Evolutionary conservation across 441 rosid genomes (phyloP), one percentile per base, ranked within the genome.

Genomic region (Rhodomyrtus psidioides): DNA sequence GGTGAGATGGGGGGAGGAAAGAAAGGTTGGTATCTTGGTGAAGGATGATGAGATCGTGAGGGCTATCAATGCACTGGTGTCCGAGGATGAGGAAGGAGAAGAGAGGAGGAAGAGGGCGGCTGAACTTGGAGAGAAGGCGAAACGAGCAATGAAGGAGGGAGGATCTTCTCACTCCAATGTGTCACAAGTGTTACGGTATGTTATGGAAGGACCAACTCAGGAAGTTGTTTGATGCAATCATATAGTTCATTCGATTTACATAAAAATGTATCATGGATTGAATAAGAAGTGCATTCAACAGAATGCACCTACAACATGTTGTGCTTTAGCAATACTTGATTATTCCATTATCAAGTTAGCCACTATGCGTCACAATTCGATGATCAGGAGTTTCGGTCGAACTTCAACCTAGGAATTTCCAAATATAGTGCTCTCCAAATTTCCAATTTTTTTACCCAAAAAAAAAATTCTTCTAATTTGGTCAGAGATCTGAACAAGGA

Each of bases 1-100:
- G 0, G 96, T 93, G 42, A 91, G 91, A 75, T 96, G 95, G 94
- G 98, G 98, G 17, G 94, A 96, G 26, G 98, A 96, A 88, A 94
- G 92, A 88, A 92, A 84, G 76, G 86, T 89, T 28, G 95, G 98
- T 55, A 91, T 94, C 56, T 51, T 90, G 87, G 98, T 94, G 85
- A 92, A 90, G 91, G 93, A 87, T 86, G 88, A 91, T 3, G 88
- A 83, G 26, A 89, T 95, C 9, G 84, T 34, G 85, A 90, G 83
- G 81, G 96, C 95, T 51, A 88, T 94, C 54, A 86, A 81, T 51
- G 86, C 84, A 76, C 75, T 96, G 86, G 92, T 92, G 97, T 91
- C 90, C n/a, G 90, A 70, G 58, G 92, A 88, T 51, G 91, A 90
- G 76, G 89, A 12, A 88, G 88, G 85, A 76, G 85, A 49, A 85